Conservation (phyloP, 2,329 filamentous ascomycete species). For the Elsinoe arachidis region DNA sequence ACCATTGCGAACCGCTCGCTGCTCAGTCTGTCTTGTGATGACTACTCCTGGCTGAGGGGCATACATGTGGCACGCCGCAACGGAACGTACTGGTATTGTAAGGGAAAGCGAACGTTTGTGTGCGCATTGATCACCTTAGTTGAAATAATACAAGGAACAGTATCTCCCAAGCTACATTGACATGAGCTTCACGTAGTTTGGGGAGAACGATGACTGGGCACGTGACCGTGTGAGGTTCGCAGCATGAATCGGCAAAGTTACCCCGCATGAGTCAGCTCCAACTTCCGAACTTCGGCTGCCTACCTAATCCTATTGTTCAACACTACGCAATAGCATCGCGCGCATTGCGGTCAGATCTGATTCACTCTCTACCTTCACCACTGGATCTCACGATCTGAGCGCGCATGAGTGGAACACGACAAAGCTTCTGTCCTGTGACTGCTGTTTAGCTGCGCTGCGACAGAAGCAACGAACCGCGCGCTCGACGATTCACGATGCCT, state of each 20-base stretch:
- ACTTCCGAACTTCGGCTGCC: constrained; percentile 2
- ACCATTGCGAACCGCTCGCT: too few species aligned
- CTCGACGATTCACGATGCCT: constrained; percentile 24
- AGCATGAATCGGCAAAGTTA: constrained; percentile 2
- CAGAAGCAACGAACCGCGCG: neutral
- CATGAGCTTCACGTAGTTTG: too few species aligned
- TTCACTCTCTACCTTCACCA: neutral
- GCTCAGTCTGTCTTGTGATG: too few species aligned
- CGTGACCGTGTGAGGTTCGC: too few species aligned
- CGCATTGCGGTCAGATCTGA: neutral
- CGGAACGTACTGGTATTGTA: too few species aligned
- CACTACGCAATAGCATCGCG: neutral
- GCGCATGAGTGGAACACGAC: neutral
- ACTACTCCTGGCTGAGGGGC: too few species aligned
- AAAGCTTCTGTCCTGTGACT: neutral
- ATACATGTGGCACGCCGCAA: too few species aligned
- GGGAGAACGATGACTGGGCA: too few species aligned
- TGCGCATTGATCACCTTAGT: too few species aligned
- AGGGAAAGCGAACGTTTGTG: too few species aligned
- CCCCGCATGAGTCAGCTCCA: neutral
- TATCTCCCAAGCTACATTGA: too few species aligned
- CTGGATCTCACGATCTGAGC: neutral
- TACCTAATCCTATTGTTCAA: neutral
- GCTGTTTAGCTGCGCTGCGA: neutral
- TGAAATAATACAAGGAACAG: too few species aligned